Conservation (phyloP, 345 rosid genomes). For the Citrus glauca region DNA sequence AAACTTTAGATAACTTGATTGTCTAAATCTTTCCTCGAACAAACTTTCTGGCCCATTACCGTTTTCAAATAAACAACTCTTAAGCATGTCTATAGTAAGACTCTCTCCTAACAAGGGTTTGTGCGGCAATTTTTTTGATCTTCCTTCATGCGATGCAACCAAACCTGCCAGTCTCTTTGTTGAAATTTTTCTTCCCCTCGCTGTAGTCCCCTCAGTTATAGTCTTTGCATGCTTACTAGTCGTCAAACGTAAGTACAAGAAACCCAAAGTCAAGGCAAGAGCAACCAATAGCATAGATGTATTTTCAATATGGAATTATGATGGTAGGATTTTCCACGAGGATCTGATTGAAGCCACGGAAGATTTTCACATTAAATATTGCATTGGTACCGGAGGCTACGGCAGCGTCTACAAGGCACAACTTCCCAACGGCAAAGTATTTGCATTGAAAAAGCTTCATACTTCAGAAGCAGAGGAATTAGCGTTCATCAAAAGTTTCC, state of each 20-base stretch:
- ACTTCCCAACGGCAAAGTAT: neutral
- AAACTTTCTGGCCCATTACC: neutral
- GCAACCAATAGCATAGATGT: too few relatives aligned
- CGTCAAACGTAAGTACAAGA: too few relatives aligned
- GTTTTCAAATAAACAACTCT: rapidly evolving
- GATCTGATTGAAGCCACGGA: neutral
- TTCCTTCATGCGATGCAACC: too few relatives aligned
- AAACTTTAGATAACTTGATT: too few relatives aligned
- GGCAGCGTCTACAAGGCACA: neutral
- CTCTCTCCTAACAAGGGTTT: too few relatives aligned
- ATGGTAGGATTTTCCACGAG: neutral
- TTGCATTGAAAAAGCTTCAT: neutral
- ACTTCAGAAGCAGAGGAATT: neutral
- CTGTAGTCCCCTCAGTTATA: too few relatives aligned
- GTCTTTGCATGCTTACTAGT: too few relatives aligned
- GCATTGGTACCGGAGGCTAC: neutral
- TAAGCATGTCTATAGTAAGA: rapidly evolving
- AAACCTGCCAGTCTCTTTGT: too few relatives aligned
- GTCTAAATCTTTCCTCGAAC: too few relatives aligned
- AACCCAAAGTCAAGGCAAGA: too few relatives aligned
- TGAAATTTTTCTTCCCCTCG: too few relatives aligned
- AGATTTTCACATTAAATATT: neutral
- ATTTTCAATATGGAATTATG: too few relatives aligned
- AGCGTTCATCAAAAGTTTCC: neutral
- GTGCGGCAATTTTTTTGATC: rapidly evolving